Base-by-base conservation (phyloP, 1,284 basidiomycete species). In the Phellopilus nigrolimitatus region DNA sequence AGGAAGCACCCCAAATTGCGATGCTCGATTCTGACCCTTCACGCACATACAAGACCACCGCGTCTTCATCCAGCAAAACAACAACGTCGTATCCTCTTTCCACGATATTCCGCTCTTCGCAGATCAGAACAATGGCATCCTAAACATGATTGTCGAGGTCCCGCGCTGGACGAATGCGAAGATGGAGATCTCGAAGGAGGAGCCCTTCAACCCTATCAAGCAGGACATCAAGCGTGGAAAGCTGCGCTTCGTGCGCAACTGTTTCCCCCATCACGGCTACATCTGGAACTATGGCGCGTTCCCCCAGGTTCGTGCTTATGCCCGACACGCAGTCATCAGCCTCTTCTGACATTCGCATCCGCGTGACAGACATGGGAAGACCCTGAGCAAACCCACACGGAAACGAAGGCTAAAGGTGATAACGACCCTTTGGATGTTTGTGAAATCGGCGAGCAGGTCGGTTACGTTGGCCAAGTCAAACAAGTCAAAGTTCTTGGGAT, bases 401-500 rank as follows among this genome's bases (percentile, higher is more conserved):
- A 99, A 78, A 99, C 97, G 66, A 98, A 98, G 74, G 97, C 97
- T 58, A 91, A 90, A 74, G 97, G 97, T 56, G 97, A 99, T 79
- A 97, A 99, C 66, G 97, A 99, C 75, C 97, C 97, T 58, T 87
- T 99, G 61, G 97, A 99, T 72, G 95, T 99, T 58, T 98, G 97
- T 73, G 97, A 99, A 76, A 99, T 99, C 66, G 97, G 97, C 58
- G 97, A 99, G 73, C 92, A 95, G 69, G 91, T 99, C 63, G 97
- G 95, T 59, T 94, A 95, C 72, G 84, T 88, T 57, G 97, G 97
- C 57, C 95, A 99, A 73, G 83, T 99, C 71, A 99, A 99, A 79
- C 97, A 99, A 73, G 97, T 99, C 82, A 99, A 99, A 79, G 92
- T 99, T 58, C 91, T 99, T 66, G 97, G 97, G 61, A 97, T 99